These are phyloP conservation scores for Amphicarpaea edgeworthii DNA, from an alignment of 306 rosid species.

Conservation along the genomic window DNA sequence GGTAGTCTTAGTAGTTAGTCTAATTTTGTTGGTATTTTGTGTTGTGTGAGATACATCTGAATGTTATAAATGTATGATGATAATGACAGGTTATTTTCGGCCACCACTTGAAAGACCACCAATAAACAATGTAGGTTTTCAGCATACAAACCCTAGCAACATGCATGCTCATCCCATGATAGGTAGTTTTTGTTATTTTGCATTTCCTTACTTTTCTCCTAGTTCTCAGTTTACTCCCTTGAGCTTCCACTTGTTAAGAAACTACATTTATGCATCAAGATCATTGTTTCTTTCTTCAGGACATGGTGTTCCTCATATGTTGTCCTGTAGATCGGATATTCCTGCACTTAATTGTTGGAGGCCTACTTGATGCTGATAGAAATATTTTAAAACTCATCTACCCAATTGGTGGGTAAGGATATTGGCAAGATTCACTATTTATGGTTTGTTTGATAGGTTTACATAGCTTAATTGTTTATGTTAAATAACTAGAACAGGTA, in stretches of 20 bases:
- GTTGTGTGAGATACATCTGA: not conserved
- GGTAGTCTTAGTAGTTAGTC: not conserved
- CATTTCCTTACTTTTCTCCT: not conserved
- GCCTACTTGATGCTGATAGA: conserved; percentile 58
- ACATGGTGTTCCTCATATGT: conserved; percentile 67
- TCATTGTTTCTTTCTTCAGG: conserved; percentile 57
- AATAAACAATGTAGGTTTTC: conserved; percentile 65
- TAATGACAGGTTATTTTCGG: conserved; percentile 68
- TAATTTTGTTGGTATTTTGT: not conserved
- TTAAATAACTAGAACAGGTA: no score
- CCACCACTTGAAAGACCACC: conserved; percentile 76
- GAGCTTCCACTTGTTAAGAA: not conserved
- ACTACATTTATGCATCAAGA: conserved; percentile 2
- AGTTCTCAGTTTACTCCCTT: not conserved
- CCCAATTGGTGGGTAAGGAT: conserved; percentile 26
- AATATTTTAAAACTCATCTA: conserved; percentile 4
- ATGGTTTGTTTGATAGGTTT: conserved; percentile 1
- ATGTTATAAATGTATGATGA: conserved; percentile 5
- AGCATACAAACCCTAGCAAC: conserved; percentile 60
- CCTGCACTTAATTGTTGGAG: conserved; percentile 79
- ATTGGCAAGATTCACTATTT: not conserved
- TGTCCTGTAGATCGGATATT: conserved; percentile 73
- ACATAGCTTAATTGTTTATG: not conserved
- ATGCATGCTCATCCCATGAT: conserved; percentile 69
- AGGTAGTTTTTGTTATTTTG: conserved; percentile 53